Conservation (phyloP, 2,329 filamentous ascomycete species). For the Myriangium duriaei region DNA sequence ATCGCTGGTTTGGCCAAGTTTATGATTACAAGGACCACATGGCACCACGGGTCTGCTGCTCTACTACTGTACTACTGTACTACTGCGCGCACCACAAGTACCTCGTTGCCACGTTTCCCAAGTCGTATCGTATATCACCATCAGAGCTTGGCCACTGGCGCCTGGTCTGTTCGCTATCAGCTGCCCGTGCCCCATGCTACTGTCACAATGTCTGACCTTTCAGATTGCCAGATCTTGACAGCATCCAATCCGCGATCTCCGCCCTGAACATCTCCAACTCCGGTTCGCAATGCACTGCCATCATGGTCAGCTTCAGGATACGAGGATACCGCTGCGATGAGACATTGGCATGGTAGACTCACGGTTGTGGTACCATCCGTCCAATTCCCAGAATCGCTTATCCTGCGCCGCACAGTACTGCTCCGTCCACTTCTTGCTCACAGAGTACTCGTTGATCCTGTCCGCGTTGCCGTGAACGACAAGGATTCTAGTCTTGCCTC, state of each 20-base stretch:
- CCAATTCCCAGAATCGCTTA: slow-evolving; percentile 59
- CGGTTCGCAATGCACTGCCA: slow-evolving; percentile 7
- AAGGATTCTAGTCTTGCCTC: slow-evolving; percentile 53
- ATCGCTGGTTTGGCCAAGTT: too few species aligned
- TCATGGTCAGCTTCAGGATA: background rate
- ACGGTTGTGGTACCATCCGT: slow-evolving; percentile 65
- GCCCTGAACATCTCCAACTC: slow-evolving; percentile 7
- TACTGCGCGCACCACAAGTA: too few species aligned
- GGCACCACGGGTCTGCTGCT: too few species aligned
- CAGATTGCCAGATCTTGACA: slow-evolving; percentile 1
- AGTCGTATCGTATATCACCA: background rate
- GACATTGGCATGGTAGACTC: slow-evolving; percentile 16
- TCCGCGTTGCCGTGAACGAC: slow-evolving; percentile 69
- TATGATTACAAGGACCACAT: too few species aligned
- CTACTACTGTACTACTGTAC: too few species aligned
- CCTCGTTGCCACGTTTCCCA: too few species aligned
- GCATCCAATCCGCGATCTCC: slow-evolving; percentile 9
- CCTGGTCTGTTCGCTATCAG: background rate
- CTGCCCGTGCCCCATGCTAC: background rate
- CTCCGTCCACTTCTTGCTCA: slow-evolving; percentile 52
- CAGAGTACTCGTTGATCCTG: slow-evolving; percentile 52
- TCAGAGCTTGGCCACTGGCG: background rate
- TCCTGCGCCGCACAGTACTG: slow-evolving; percentile 45
- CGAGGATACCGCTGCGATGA: too few species aligned
- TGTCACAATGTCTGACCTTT: background rate